Conservation (phyloP, 176 grass and related monocot genomes). For the Urochloa ruziziensis region DNA sequence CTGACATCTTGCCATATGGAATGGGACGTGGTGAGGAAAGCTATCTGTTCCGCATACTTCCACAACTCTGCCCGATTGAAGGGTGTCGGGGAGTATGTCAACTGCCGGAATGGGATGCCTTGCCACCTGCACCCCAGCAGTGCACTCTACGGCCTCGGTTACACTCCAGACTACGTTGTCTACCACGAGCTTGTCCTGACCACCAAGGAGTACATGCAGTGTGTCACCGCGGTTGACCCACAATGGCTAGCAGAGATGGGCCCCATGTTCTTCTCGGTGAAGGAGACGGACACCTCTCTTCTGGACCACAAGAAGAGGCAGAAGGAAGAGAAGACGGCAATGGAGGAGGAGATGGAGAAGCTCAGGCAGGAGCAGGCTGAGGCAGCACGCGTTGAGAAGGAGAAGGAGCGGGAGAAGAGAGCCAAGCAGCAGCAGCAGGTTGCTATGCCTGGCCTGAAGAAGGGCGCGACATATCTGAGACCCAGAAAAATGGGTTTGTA, state of each 20-base stretch:
- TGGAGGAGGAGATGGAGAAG: constrained; percentile 98
- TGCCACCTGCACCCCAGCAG: constrained; percentile 95
- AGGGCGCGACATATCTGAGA: constrained; percentile 69
- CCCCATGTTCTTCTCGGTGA: constrained; percentile 97
- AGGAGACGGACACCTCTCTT: constrained; percentile 80
- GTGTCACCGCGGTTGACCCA: constrained; percentile 86
- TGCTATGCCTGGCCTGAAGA: constrained; percentile 88
- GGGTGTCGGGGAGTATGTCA: constrained; percentile 92
- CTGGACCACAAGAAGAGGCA: constrained; percentile 93
- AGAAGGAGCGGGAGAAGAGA: constrained; percentile 72
- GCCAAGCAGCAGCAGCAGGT: constrained; percentile 87
- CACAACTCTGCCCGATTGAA: constrained; percentile 90
- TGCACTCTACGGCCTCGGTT: constrained; percentile 83
- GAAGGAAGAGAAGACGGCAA: constrained; percentile 82
- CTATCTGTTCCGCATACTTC: constrained; percentile 95
- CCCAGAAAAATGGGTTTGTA: constrained; percentile 83
- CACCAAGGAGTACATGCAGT: constrained; percentile 99
- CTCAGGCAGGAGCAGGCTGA: constrained; percentile 81
- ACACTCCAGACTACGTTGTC: constrained; percentile 84
- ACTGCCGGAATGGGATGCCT: constrained; percentile 94
- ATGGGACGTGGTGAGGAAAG: constrained; percentile 92
- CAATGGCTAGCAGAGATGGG: constrained; percentile 94
- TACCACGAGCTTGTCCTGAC: constrained; percentile 96
- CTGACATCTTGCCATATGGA: constrained; percentile 85
- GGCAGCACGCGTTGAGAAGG: constrained; percentile 43